A percentile compares a stretch with the other conserved stretches of the same genome.
Evolutionary conservation across 805 yeast species (phyloP).

Genomic region (Wickerhamomyces pijperi): DNA sequence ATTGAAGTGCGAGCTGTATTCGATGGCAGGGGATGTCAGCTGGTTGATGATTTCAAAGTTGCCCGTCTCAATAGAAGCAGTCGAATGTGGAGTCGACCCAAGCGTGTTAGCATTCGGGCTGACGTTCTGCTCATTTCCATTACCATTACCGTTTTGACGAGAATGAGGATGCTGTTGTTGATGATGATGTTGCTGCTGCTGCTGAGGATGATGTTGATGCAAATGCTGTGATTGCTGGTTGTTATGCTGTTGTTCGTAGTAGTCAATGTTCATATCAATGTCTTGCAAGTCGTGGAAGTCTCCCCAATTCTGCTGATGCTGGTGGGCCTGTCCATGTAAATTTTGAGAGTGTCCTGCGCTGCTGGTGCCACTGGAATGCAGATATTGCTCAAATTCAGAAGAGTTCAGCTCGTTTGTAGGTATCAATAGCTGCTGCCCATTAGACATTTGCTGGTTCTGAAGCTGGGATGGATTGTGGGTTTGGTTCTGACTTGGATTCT

Average conservation of each 20-base stretch:
- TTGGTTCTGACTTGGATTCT: constrained; percentile 1
- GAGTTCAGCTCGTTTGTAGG: not conserved
- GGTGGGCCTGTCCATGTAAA: not conserved
- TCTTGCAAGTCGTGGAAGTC: not conserved
- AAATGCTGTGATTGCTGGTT: too few relatives aligned
- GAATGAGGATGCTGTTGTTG: too few relatives aligned
- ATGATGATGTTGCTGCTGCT: constrained; percentile 1
- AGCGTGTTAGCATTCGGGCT: constrained; percentile 15
- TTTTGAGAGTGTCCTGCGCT: not conserved
- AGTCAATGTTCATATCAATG: not conserved
- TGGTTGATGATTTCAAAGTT: constrained; percentile 4
- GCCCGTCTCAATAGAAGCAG: too few relatives aligned
- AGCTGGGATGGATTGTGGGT: constrained; percentile 2
- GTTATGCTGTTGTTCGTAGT: not conserved
- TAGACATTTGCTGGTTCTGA: not conserved
- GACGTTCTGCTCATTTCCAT: not conserved
- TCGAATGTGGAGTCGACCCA: constrained; percentile 4
- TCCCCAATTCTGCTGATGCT: not conserved
- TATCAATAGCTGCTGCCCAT: too few relatives aligned
- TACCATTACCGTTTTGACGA: too few relatives aligned
- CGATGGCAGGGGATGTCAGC: constrained; percentile 1
- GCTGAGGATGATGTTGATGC: constrained; percentile 3
- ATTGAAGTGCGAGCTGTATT: constrained; percentile 5
- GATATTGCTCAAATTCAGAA: not conserved
- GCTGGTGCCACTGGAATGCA: not conserved